Base-by-base conservation (phyloP, 805 yeast genomes). In the Trichomonascus vanleenenianus region DNA sequence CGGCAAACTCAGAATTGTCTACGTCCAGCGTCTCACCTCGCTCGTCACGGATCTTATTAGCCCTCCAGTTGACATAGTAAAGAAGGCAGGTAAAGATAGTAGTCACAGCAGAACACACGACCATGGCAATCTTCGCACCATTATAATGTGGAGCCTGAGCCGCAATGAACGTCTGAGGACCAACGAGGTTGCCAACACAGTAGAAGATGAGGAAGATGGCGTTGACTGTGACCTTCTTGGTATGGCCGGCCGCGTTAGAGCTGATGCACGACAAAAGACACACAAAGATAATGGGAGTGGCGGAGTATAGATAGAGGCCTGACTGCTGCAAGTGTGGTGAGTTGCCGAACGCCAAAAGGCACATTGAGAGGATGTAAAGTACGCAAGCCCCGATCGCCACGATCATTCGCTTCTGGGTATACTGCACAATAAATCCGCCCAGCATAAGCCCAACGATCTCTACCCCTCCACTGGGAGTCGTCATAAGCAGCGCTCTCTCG, bases 151-250 rank as follows among this genome's bases (percentile, higher is more conserved):
- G 88, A n/a, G 77, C 79, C 47, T 81, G 76, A 5, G 62, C 52
- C 0, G 73, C 62, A 47, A 68, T 72, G 65, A 84, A 84, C 15
- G 84, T 71, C 61, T 82, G 88, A 3, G 93, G 88, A 2, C 89
- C 91, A 46, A 81, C 73, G 34, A 83, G 66, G 59, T 81, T 79
- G n/a, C 86, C 85, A 39, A 77, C 74, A 36, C 85, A 78, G 58
- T 81, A 84, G 6, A 78, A 81, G 47, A 83, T 71, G 61, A 83
- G 70, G 39, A 73, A 73, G 31, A 79, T 60, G 5, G 82, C 81
- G 44, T 76, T 75, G 25, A 77, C 72, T 3, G 78, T 71, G 53
- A 79, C 69, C 54, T 82, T 79, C 62, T 85, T 85, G 12, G 89
- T 82, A 50, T 78, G 75, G 11, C 93, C 93, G 1, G 88, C 79